Evolutionary conservation across 176 grass and related monocot species (phyloP).

Genomic region (Hordeum vulgare): DNA sequence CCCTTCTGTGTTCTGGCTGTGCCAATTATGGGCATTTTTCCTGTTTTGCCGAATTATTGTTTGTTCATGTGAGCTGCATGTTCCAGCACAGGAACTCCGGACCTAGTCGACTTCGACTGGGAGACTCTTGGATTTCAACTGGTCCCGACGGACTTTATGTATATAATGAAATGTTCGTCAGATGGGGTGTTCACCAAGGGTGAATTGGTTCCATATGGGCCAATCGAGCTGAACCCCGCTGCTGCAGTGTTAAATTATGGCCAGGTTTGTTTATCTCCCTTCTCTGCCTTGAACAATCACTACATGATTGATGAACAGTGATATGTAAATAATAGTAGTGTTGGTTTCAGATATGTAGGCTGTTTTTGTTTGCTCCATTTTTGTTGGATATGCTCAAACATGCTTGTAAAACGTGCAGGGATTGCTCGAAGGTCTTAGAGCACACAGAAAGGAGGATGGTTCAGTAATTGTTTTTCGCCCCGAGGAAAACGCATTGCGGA

Average conservation of each 20-base stretch:
- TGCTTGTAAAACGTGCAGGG: constrained; percentile 33
- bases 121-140: constrained; percentile 72
- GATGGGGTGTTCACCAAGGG: constrained; percentile 60
- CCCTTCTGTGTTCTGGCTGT: background rate
- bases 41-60: background rate
- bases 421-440: constrained; percentile 82
- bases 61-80: background rate
- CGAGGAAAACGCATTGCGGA: constrained; percentile 62
- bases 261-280: constrained; percentile 43
- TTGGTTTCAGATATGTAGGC: background rate
- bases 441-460: constrained; percentile 73
- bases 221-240: constrained; percentile 68
- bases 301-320: background rate
- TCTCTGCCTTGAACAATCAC: background rate
- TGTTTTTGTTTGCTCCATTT: background rate
- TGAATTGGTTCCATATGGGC: constrained; percentile 64
- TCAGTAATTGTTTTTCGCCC: constrained; percentile 74
- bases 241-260: constrained; percentile 96
- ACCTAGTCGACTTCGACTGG: constrained; percentile 68
- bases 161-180: constrained; percentile 50
- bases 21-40: background rate
- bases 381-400: background rate
- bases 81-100: constrained; percentile 47
- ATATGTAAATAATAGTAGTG: background rate
- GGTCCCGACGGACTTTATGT: constrained; percentile 91